Percentiles rank a stretch among this genome's conserved stretches.
Evolutionary conservation across 352 stramenopile species (phyloP).

Genomic region (Synura sp.): DNA sequence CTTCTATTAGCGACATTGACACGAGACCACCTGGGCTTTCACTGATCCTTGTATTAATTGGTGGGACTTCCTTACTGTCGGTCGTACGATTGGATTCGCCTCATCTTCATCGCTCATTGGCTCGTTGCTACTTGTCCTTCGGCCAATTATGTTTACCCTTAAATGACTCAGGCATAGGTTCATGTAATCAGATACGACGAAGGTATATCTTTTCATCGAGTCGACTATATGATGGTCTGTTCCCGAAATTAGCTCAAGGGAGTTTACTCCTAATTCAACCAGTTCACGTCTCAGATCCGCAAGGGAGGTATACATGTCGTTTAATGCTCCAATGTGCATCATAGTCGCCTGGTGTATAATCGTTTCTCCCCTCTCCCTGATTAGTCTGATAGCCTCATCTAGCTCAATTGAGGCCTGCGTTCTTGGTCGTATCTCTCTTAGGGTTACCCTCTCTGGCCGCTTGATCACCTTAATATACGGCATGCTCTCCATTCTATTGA

Average conservation of each 20-base stretch:
- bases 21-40: background rate
- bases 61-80: background rate
- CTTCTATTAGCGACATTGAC: too few species aligned
- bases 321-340: background rate
- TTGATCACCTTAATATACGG: background rate
- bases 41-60: background rate
- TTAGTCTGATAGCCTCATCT: conserved; percentile 13
- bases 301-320: background rate
- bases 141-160: conserved; percentile 29
- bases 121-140: conserved; percentile 6
- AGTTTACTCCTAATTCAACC: too few species aligned
- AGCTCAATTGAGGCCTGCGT: conserved; percentile 28
- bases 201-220: too few species aligned
- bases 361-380: conserved; percentile 20
- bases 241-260: too few species aligned
- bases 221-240: too few species aligned
- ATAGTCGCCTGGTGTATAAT: conserved; percentile 29
- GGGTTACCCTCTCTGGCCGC: conserved; percentile 12
- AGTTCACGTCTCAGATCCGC: too few species aligned
- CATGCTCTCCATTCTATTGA: background rate
- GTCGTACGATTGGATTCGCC: conserved; percentile 4
- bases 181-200: background rate
- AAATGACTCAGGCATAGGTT: background rate
- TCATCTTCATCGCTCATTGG: conserved; percentile 10
- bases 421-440: conserved; percentile 23